Conservation (phyloP, 371 early-diverging fungal species). For the Haplosporangium sp. region DNA sequence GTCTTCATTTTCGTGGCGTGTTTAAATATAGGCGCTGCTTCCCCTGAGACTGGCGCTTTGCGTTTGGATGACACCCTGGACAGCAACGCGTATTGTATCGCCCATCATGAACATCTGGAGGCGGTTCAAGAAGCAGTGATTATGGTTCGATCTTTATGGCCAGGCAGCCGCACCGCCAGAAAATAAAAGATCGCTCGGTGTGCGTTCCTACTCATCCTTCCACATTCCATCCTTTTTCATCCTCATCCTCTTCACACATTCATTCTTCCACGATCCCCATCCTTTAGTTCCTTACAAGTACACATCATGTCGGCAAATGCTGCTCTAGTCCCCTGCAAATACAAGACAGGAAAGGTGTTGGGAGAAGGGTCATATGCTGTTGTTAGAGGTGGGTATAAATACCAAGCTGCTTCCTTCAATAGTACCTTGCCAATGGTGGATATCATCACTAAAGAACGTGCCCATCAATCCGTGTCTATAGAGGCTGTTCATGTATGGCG, state of each 20-base stretch:
- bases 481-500: constrained; percentile 60
- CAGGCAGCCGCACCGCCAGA: background rate
- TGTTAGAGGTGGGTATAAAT: constrained; percentile 68
- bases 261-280: background rate
- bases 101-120: constrained; percentile 44
- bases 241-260: background rate
- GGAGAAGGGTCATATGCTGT: constrained; percentile 78
- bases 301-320: constrained; percentile 21
- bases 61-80: constrained; percentile 55
- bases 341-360: constrained; percentile 72
- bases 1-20: background rate
- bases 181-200: background rate
- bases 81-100: constrained; percentile 45
- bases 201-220: background rate
- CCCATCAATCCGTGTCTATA: constrained; percentile 10
- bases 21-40: constrained; percentile 25
- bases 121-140: constrained; percentile 24
- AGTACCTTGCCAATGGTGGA: too few species aligned
- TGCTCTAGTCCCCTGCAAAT: constrained; percentile 70
- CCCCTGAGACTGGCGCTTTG: constrained; percentile 42
- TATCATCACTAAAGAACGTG: background rate
- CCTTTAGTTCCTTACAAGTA: background rate
- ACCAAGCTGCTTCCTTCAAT: background rate
- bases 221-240: background rate
- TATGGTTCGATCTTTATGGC: background rate